These are phyloP conservation scores for Arthrobotrys iridis DNA, from an alignment of 2,329 filamentous ascomycete genomes.

Conservation along the genomic window DNA sequence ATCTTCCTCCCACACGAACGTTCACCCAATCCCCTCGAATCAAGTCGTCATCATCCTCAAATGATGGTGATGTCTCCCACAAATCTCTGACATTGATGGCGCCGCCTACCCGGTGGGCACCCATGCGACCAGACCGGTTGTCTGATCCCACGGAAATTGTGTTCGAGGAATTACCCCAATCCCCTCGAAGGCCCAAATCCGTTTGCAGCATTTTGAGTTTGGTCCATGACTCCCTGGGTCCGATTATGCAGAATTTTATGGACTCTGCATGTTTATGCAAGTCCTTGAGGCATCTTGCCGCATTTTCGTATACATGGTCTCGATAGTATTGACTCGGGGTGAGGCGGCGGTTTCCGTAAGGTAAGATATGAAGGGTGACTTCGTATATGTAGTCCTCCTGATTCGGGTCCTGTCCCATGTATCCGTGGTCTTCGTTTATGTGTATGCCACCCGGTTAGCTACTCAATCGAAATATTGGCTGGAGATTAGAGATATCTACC, in stretches of 20 bases:
- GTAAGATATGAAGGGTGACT: conserved; percentile 26
- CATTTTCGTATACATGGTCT: not conserved
- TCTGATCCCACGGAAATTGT: conserved; percentile 9
- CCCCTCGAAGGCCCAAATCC: conserved; percentile 16
- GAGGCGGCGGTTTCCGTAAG: conserved; percentile 18
- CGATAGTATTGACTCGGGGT: conserved; percentile 7
- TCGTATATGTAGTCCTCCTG: conserved; percentile 35
- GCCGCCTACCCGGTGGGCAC: not conserved
- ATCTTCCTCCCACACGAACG: not conserved
- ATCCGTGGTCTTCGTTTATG: conserved; percentile 6
- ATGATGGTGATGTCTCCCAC: conserved; percentile 19
- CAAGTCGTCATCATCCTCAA: conserved; percentile 5
- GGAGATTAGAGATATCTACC: not conserved
- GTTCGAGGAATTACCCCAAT: conserved; percentile 19
- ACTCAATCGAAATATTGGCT: not conserved
- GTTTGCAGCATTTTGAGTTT: conserved; percentile 17
- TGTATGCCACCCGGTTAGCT: not conserved
- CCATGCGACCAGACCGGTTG: not conserved
- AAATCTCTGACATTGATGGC: not conserved
- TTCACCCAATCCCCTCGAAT: not conserved
- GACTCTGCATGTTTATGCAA: conserved; percentile 26
- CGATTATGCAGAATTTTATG: conserved; percentile 24
- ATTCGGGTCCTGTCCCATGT: not conserved
- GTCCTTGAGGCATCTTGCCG: conserved; percentile 29
- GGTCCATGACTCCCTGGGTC: conserved; percentile 16